Percentiles rank a stretch among this genome's conserved stretches.
These are phyloP conservation scores for Fusarium tjaetaba DNA, from an alignment of 2,329 filamentous ascomycete genomes.

Conservation along the genomic window DNA sequence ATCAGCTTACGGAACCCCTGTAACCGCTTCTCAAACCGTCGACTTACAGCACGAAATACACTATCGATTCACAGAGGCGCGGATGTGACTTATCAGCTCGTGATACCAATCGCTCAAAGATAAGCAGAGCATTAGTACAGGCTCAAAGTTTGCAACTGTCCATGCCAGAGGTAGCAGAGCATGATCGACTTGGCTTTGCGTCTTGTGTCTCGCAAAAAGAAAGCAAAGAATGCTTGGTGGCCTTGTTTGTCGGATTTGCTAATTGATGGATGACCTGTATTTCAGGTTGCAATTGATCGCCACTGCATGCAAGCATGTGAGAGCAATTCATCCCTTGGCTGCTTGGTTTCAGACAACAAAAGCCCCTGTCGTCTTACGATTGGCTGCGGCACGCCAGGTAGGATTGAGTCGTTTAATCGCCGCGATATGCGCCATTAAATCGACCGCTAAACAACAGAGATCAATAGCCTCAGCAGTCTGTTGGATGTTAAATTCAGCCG, in stretches of 20 bases:
- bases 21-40: slow-evolving; percentile 28
- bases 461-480: background rate
- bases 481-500: slow-evolving; percentile 1
- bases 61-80: slow-evolving; percentile 7
- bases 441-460: slow-evolving; percentile 2
- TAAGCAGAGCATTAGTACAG: background rate
- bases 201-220: background rate
- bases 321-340: background rate
- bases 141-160: background rate
- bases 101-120: background rate
- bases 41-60: slow-evolving; percentile 22
- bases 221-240: slow-evolving; percentile 14
- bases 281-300: slow-evolving; percentile 13
- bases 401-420: slow-evolving; percentile 20
- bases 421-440: slow-evolving; percentile 34
- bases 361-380: slow-evolving; percentile 10
- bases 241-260: background rate
- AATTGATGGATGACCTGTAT: background rate
- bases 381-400: slow-evolving; percentile 21
- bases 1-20: slow-evolving; percentile 28
- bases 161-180: background rate
- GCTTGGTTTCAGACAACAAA: slow-evolving; percentile 22
- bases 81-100: slow-evolving; percentile 6
- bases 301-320: slow-evolving; percentile 31
- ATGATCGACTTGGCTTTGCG: background rate